Evolutionary conservation across 2,329 filamentous ascomycete genomes (phyloP), one percentile per base, ranked within the genome.

Genomic region (Fusarium sp.): DNA sequence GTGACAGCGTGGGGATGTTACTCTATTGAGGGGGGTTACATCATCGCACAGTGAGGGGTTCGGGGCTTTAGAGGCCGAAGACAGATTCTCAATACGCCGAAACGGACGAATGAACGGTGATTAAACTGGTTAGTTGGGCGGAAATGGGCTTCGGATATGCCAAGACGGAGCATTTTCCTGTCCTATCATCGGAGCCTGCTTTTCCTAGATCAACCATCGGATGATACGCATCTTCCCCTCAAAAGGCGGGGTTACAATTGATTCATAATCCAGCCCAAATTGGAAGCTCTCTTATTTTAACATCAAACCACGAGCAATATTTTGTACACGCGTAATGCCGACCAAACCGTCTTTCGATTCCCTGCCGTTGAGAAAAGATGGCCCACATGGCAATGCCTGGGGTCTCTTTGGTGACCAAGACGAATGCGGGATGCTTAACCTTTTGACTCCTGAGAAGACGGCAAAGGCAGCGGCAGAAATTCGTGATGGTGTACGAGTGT

Each of bases 331-430:
- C 14, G 6, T 4, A 18, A 74, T 74, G 72, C 2, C 68, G 2
- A 5, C 27, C 2, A 73, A 74, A 32, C 80, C 81, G 0, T 60
- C 80, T 0, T 89, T 88, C 70, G 80, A 85, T 8, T 80, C 83
- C 4, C 85, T 90, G 0, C 88, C 88, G 0, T 82, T 90, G 1
- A 83, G 84, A 66, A 85, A 86, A 56, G 79, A 83, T 66, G 87
- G 87, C 0, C 87, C 88, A 8, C 83, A 80, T 4, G 86, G 87
- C 9, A 90, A 90, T 66, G 87, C 89, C 7, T 91, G 89, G 89
- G 88, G 88, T 1, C 84, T 89, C 6, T 90, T 88, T 70, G 88
- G 88, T 4, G 76, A 82, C 6, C 66, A 82, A 4, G 88, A 90
- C 68, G 81, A 90, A 72, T 82, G 88, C 13, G 89, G 89, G 27